Evolutionary conservation across 257 asterid genomes (phyloP), one percentile per base, ranked within the genome.

Genomic region (Parsonsia alboflavescens): DNA sequence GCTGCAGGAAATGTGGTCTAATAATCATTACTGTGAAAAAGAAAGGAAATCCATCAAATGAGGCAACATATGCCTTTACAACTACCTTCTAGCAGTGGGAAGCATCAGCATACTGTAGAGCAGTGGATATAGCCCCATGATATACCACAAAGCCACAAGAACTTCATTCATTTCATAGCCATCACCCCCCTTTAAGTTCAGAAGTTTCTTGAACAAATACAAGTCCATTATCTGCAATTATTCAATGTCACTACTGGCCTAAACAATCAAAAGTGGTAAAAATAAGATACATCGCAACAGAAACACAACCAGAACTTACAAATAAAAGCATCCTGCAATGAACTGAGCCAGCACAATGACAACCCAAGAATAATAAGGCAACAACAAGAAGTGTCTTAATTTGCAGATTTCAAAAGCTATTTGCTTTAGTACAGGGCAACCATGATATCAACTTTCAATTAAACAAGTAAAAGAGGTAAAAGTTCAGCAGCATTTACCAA

Each of bases 61-160:
- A 63, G 78, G 73, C 15, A 70, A 24, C 11, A 33, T 3, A 44
- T 41, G 8, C 44, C 30, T 70, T 54, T 33, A 24, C 52, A 48
- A 24, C 64, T 87, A 93, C 99, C 98, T 92, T 89, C 98, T 84
- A 75, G 85, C 98, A 26, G 96, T 79, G 63, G 99, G 99, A 75
- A 92, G 78, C 69, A 94, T 90, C 76, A 94, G 86, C 99, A 94
- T 92, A 73, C 89, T 81, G 81, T 89, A 94, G 17, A 90, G 70
- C 76, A 90, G 68, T 16, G 99, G 99, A 96, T 93, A 94, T 76
- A 94, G 78, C 10, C 97, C 99, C 99, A 94, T 90, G 59, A 94
- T 85, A 74, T 89, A 90, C 97, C 97, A 94, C 69, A 81, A 67
- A 70, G 92, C 89, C 76, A 92, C 96, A 46, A 94, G 68, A 61